phyloP scores from a whole-genome alignment of 257 asterid species.

The Solanum gracilifrons region DNA sequence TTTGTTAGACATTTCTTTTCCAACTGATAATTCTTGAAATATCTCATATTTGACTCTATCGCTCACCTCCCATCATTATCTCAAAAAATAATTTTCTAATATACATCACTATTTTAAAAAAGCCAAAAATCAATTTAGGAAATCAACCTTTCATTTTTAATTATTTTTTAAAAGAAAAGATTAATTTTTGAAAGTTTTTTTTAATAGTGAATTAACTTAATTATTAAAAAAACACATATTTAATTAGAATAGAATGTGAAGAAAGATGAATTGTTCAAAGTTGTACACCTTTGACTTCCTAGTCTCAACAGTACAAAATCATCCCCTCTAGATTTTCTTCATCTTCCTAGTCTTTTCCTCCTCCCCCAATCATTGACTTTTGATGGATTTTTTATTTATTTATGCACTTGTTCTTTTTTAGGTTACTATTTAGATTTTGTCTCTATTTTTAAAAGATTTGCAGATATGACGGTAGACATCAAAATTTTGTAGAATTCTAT shows the following conservation, averaged over 20 bases:
- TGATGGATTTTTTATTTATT: background rate
- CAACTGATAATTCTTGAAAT: background rate
- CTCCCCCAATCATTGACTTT: background rate
- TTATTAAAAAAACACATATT: background rate
- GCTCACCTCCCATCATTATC: background rate
- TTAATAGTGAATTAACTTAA: background rate
- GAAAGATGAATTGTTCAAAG: background rate
- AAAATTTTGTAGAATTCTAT: no score
- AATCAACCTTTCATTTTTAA: no score
- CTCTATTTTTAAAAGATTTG: no score
- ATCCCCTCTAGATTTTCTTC: background rate
- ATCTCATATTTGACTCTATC: background rate
- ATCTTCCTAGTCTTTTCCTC: background rate
- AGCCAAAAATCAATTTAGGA: no score
- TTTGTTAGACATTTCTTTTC: background rate
- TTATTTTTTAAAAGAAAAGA: no score
- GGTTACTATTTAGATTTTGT: background rate
- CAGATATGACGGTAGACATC: fast-evolving
- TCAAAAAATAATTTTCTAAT: background rate
- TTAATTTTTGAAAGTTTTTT: no score
- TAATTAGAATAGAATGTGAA: background rate
- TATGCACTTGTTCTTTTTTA: no score
- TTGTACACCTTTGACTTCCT: background rate
- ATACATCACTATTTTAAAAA: background rate
- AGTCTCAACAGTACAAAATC: background rate